Evolutionary conservation across 2,329 filamentous ascomycete species (phyloP).

Genomic region (Bipolaris cookei): DNA sequence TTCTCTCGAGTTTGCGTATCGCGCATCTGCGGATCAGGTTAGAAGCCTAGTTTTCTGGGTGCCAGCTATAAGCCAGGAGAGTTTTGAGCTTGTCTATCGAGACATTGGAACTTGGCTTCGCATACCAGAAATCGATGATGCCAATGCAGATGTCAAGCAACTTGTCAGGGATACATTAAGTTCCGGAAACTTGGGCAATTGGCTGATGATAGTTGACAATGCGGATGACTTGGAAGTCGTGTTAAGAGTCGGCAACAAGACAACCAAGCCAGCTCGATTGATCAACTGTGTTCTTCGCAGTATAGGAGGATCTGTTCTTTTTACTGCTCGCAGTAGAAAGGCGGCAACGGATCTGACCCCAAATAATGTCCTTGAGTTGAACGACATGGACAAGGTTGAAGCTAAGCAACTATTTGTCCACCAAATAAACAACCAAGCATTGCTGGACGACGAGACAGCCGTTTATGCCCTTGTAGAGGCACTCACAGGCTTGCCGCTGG

Average conservation of each 20-base stretch:
- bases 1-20: constrained; percentile 49
- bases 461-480: constrained; percentile 38
- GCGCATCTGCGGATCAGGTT: constrained; percentile 35
- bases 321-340: constrained; percentile 35
- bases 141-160: constrained; percentile 45
- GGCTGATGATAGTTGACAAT: constrained; percentile 57
- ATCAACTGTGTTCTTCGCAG: constrained; percentile 42
- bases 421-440: constrained; percentile 12
- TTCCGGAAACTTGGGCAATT: constrained; percentile 31
- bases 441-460: constrained; percentile 17
- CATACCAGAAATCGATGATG: constrained; percentile 29
- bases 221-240: constrained; percentile 50
- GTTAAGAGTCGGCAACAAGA: constrained; percentile 14
- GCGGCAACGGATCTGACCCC: constrained; percentile 17
- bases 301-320: constrained; percentile 39
- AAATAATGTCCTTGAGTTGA: constrained; percentile 26
- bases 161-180: constrained; percentile 48
- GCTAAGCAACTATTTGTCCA: constrained; percentile 18
- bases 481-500: constrained; percentile 19
- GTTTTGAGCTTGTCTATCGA: constrained; percentile 31
- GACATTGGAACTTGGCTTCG: constrained; percentile 19
- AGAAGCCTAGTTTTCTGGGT: constrained; percentile 26
- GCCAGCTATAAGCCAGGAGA: constrained; percentile 22
- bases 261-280: constrained; percentile 17
- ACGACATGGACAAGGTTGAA: constrained; percentile 25